These are phyloP conservation scores for Albizia julibrissin DNA, from an alignment of 306 rosid species.

Conservation along the genomic window DNA sequence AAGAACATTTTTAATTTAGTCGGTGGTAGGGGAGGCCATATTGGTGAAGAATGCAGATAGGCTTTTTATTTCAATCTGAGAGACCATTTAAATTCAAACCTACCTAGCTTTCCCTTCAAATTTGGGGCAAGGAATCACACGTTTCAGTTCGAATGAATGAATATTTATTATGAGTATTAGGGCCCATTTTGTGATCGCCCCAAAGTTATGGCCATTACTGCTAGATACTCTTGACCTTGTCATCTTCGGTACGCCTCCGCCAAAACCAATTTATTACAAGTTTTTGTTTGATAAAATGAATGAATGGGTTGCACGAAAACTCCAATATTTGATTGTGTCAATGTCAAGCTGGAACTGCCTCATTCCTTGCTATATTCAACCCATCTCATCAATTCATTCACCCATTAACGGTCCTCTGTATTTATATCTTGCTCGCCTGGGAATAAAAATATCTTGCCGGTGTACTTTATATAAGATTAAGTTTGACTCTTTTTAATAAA, in stretches of 20 bases:
- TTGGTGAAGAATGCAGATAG: not conserved
- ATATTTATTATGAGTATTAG: too few relatives aligned
- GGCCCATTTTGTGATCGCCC: not conserved
- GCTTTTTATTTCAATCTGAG: not conserved
- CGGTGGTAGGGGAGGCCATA: not conserved
- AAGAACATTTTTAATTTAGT: too few relatives aligned
- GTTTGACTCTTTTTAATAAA: too few relatives aligned
- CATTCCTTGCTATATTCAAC: not conserved
- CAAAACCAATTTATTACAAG: not conserved
- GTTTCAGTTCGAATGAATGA: not conserved
- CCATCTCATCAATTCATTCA: not conserved
- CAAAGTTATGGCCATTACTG: not conserved
- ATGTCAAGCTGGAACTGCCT: not conserved
- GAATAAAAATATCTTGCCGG: too few relatives aligned
- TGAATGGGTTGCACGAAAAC: not conserved
- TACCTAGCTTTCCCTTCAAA: not conserved
- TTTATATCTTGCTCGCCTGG: too few relatives aligned
- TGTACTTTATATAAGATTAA: too few relatives aligned
- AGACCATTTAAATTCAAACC: not conserved
- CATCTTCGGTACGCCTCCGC: too few relatives aligned
- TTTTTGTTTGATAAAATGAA: too few relatives aligned
- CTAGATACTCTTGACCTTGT: too few relatives aligned
- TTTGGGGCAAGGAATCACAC: not conserved
- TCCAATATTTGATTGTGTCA: not conserved
- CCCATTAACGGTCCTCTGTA: not conserved